These are phyloP conservation scores for Coniosporium tulheliwenetii DNA, from an alignment of 2,329 filamentous ascomycete species.

Conservation along the genomic window DNA sequence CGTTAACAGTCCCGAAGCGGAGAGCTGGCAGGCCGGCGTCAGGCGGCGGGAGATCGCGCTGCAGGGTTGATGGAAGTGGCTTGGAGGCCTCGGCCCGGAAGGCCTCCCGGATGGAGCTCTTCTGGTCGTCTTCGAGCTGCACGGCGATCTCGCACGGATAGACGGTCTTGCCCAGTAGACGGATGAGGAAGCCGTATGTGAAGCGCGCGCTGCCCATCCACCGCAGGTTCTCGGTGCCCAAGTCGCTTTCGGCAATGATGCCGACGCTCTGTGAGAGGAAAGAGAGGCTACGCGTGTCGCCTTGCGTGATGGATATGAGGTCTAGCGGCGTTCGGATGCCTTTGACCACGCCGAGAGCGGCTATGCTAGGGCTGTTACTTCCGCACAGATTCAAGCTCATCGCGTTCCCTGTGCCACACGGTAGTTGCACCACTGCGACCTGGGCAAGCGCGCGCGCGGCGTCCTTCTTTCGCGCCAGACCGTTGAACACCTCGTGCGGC, in stretches of 20 bases:
- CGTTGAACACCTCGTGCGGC: conserved; percentile 90
- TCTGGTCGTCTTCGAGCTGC: conserved; percentile 66
- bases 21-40: conserved; percentile 47
- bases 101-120: conserved; percentile 55
- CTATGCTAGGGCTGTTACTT: conserved; percentile 56
- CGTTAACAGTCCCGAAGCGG: conserved; percentile 64
- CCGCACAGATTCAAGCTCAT: conserved; percentile 84
- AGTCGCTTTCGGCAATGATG: conserved; percentile 76
- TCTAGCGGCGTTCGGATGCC: conserved; percentile 74
- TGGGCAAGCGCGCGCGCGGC: conserved; percentile 58
- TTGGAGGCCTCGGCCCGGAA: conserved; percentile 34
- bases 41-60: not conserved
- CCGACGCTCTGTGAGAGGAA: conserved; percentile 86
- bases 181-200: conserved; percentile 65
- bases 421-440: conserved; percentile 72
- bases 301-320: conserved; percentile 76
- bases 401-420: conserved; percentile 87
- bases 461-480: conserved; percentile 61
- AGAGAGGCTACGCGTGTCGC: conserved; percentile 56
- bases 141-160: conserved; percentile 85
- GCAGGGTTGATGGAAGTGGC: conserved; percentile 4
- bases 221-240: conserved; percentile 77
- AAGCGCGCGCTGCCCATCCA: conserved; percentile 89
- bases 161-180: conserved; percentile 57
- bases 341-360: conserved; percentile 75